Percentiles rank a stretch among this genome's conserved stretches.
Evolutionary conservation across 73 alveolate species (phyloP).

Genomic region (Tetrahymena elliotti): DNA sequence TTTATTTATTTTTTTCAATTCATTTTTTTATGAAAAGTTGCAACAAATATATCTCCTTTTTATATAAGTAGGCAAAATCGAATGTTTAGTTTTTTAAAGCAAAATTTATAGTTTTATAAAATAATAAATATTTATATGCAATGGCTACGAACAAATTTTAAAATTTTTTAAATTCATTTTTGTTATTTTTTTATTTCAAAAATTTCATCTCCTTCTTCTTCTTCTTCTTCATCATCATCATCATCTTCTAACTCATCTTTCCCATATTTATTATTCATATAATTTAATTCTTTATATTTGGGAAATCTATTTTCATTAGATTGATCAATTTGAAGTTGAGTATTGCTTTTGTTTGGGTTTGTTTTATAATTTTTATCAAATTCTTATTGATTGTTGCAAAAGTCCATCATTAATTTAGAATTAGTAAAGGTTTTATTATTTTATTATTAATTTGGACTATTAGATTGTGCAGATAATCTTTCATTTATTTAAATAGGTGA

Average conservation of each 20-base stretch:
- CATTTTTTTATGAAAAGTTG: too few species aligned
- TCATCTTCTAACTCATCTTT: background rate
- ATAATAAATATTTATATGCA: too few species aligned
- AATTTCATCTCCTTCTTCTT: background rate
- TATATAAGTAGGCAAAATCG: too few species aligned
- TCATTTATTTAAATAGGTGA: background rate
- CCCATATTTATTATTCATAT: background rate
- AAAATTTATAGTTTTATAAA: too few species aligned
- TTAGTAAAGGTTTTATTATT: background rate
- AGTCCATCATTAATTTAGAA: background rate
- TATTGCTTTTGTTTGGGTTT: background rate
- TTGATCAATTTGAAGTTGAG: background rate
- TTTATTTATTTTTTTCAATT: too few species aligned
- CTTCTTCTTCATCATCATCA: background rate
- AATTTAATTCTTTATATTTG: background rate
- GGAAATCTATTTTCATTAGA: background rate
- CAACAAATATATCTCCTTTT: too few species aligned
- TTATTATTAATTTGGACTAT: background rate
- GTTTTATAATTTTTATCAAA: background rate
- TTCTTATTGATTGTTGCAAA: background rate
- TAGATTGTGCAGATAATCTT: background rate
- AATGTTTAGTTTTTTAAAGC: too few species aligned
- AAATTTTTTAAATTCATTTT: too few species aligned
- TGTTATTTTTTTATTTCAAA: background rate
- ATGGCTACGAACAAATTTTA: too few species aligned